Percentiles rank a stretch among this genome's conserved stretches.
These are phyloP conservation scores for Hapsidospora chrysogenum DNA, from an alignment of 495 filamentous ascomycete genomes.

Conservation along the genomic window DNA sequence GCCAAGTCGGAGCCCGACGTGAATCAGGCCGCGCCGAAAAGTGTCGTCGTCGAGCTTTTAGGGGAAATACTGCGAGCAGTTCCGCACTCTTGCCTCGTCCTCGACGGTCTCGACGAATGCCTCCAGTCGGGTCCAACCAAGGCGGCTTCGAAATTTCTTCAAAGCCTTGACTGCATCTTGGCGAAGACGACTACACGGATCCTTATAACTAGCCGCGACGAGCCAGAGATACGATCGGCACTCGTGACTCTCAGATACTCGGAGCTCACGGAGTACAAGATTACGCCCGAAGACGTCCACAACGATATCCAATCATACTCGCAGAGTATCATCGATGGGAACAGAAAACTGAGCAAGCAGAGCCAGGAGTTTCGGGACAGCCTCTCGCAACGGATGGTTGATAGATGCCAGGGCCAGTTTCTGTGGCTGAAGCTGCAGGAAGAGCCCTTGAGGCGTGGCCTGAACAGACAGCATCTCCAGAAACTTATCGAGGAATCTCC, in stretches of 20 bases:
- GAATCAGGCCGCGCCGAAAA: conserved; percentile 4
- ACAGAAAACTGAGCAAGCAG: conserved; percentile 9
- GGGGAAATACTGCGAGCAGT: conserved; percentile 5
- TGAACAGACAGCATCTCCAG: conserved; percentile 10
- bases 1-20: conserved; percentile 2
- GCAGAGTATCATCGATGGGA: conserved; percentile 8
- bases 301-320: conserved; percentile 6
- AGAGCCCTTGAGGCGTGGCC: conserved; percentile 5
- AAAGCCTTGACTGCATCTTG: conserved; percentile 5
- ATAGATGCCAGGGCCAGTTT: conserved; percentile 14
- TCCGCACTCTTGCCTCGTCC: conserved; percentile 9
- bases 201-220: conserved; percentile 11
- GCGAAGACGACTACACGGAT: conserved; percentile 6
- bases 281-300: conserved; percentile 8
- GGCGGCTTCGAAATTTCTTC: conserved; percentile 6
- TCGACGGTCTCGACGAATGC: conserved; percentile 17
- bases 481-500: conserved; percentile 9
- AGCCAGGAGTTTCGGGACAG: conserved; percentile 5
- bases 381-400: conserved; percentile 7
- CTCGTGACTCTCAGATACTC: conserved; percentile 1
- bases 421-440: conserved; percentile 12
- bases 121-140: neutral
- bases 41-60: conserved; percentile 7
- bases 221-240: conserved; percentile 9
- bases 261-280: conserved; percentile 6